A percentile compares a stretch with the other conserved stretches of the same genome.
Evolutionary conservation across 805 yeast species (phyloP).

Genomic region (Candida ipomoeae): DNA sequence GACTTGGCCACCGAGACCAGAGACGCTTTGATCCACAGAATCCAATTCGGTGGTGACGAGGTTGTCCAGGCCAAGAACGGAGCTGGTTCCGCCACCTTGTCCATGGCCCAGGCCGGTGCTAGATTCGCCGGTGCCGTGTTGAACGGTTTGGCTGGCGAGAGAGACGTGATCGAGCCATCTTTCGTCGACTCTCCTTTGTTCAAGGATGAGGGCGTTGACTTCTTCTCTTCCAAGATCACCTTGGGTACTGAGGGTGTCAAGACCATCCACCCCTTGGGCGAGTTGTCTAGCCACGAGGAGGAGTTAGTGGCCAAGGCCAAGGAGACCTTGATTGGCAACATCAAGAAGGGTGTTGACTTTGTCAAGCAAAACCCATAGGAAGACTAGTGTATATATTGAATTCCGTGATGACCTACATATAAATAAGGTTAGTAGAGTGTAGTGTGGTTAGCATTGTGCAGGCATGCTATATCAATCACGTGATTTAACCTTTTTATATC

Average conservation of each 20-base stretch:
- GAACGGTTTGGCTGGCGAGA: slow-evolving; percentile 61
- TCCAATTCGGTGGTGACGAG: slow-evolving; percentile 96
- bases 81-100: slow-evolving; percentile 88
- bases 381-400: neutral
- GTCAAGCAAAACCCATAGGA: slow-evolving; percentile 64
- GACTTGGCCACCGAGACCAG: slow-evolving; percentile 56
- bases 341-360: slow-evolving; percentile 89
- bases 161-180: slow-evolving; percentile 61
- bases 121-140: slow-evolving; percentile 64
- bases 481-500: too few species aligned
- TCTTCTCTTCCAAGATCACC: slow-evolving; percentile 93
- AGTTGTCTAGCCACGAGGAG: slow-evolving; percentile 73
- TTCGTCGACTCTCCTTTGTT: slow-evolving; percentile 79
- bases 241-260: slow-evolving; percentile 89
- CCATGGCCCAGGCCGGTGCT: slow-evolving; percentile 92
- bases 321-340: slow-evolving; percentile 86
- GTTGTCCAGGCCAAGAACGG: slow-evolving; percentile 92
- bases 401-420: neutral
- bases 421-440: too few species aligned
- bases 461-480: neutral
- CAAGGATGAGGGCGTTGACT: slow-evolving; percentile 87
- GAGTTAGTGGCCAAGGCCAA: slow-evolving; percentile 77
- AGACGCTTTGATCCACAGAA: slow-evolving; percentile 73
- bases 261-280: slow-evolving; percentile 74
- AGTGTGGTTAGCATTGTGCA: neutral